Evolutionary conservation across 257 asterid species (phyloP), one percentile per base, ranked within the genome.

Genomic region (Fraxinus anomala): DNA sequence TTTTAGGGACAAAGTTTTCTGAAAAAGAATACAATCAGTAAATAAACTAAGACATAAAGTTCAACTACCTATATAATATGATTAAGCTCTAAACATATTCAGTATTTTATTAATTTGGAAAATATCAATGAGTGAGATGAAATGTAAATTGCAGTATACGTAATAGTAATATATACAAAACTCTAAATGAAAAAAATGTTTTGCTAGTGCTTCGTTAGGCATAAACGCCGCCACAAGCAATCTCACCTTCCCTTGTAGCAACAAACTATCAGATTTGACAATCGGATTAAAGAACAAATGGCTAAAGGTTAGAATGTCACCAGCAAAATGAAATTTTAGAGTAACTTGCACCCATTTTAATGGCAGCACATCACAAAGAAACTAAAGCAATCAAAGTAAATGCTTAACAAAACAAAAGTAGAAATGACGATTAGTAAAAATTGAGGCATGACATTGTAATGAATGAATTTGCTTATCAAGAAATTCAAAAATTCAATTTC

Each of bases 101-200:
- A n/a, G n/a, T n/a, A n/a, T n/a, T n/a, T n/a, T n/a, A n/a, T n/a
- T n/a, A n/a, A n/a, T n/a, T n/a, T n/a, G n/a, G n/a, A n/a, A n/a
- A n/a, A n/a, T n/a, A n/a, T n/a, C n/a, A n/a, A n/a, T n/a, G n/a
- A n/a, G n/a, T n/a, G n/a, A n/a, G n/a, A n/a, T n/a, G n/a, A n/a
- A n/a, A n/a, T n/a, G n/a, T n/a, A n/a, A 51, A 17, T 14, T 51
- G 61, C 9, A 51, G 23, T 5, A 51, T 51, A 19, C 2, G 9
- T 51, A 16, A 51, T 51, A 51, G n/a, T 51, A 51, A 51, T 19
- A 17, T 14, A 11, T 8, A 33, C 21, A 61, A 79, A 70, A 82
- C 89, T 86, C 79, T 86, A 90, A 89, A 63, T 87, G 93, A 66
- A 89, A 87, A 72, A 89, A 84, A 80, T 86, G 93, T 72, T 83